These are phyloP conservation scores for Globisporangium recalcitrans DNA, from an alignment of 352 stramenopile species.

Conservation along the genomic window DNA sequence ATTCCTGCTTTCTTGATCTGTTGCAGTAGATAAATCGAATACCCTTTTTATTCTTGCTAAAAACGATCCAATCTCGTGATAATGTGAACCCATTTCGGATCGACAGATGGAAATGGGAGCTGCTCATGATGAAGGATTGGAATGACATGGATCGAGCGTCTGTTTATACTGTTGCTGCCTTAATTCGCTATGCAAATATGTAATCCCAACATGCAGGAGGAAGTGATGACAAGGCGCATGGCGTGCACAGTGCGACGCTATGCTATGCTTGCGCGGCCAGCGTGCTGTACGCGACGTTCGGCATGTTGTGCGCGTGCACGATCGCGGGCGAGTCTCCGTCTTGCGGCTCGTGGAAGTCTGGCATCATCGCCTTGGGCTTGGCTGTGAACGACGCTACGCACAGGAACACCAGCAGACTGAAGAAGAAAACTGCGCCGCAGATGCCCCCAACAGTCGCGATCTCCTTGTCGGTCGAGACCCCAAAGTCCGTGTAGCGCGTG, in stretches of 20 bases:
- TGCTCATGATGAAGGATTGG: too few relatives aligned
- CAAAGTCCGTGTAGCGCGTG: constrained; percentile 62
- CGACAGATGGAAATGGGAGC: too few relatives aligned
- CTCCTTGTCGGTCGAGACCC: constrained; percentile 28
- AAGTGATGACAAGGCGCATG: background rate
- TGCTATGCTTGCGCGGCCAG: constrained; percentile 14
- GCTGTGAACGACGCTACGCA: constrained; percentile 7
- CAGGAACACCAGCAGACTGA: constrained; percentile 28
- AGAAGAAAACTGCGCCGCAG: constrained; percentile 34
- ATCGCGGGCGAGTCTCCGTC: constrained; percentile 14
- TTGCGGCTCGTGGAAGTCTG: background rate
- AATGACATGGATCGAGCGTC: background rate
- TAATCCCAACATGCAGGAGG: background rate
- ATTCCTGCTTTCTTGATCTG: too few relatives aligned
- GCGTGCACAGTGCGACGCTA: background rate
- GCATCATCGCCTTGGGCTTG: constrained; percentile 12
- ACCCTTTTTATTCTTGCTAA: too few relatives aligned
- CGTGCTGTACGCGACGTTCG: constrained; percentile 16
- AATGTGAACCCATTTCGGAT: too few relatives aligned
- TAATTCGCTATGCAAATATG: background rate
- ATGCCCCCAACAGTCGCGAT: constrained; percentile 32
- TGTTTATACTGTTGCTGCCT: background rate
- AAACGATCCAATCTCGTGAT: too few relatives aligned
- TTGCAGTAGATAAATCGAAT: too few relatives aligned
- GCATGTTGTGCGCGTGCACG: constrained; percentile 5